Evolutionary conservation across 2,329 filamentous ascomycete species (phyloP), one percentile per base, ranked within the genome.

Genomic region (Aspergillus glaucus): DNA sequence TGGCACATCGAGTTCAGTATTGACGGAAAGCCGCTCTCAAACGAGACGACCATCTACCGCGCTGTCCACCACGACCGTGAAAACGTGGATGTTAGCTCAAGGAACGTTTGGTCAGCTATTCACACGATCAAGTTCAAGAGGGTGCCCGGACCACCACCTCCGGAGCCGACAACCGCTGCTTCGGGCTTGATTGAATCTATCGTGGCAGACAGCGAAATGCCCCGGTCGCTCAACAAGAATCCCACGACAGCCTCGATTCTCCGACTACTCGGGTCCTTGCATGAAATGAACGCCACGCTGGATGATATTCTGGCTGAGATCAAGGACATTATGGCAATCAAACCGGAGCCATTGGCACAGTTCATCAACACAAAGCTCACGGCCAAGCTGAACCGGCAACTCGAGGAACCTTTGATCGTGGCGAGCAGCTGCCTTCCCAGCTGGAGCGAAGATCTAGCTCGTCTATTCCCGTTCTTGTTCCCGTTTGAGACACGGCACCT

Each of bases 311-410:
- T 96, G 53, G 80, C 87, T 2, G 87, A 92, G 53, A 86, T 87
- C 60, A 86, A 86, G 61, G 83, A 84, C 46, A 73, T 80, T 2
- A 71, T 87, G 50, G 84, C 82, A 53, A 75, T 94, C 24, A 88
- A 87, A 44, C 79, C 85, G 1, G 92, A 97, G 68, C 88, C 92
- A 0, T 70, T 94, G 43, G 86, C 91, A 2, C 91, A 97, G 58
- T 98, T 98, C 60, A 93, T 98, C 70, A 98, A 98, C 64, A 96
- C 93, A 0, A 98, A 98, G 68, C 80, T 98, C 34, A 98, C 93
- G 0, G 94, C 93, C 1, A 98, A 98, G 73, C 80, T 98, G 49
- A 98, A 98, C 64, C 85, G 93, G 24, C 94, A 98, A 67, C 75
- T 98, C 10, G 93, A 98, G 64, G 94, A 98, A 70, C 93, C 93